Evolutionary conservation across 306 rosid species (phyloP).

Genomic region (Gynostemma pentaphyllum): DNA sequence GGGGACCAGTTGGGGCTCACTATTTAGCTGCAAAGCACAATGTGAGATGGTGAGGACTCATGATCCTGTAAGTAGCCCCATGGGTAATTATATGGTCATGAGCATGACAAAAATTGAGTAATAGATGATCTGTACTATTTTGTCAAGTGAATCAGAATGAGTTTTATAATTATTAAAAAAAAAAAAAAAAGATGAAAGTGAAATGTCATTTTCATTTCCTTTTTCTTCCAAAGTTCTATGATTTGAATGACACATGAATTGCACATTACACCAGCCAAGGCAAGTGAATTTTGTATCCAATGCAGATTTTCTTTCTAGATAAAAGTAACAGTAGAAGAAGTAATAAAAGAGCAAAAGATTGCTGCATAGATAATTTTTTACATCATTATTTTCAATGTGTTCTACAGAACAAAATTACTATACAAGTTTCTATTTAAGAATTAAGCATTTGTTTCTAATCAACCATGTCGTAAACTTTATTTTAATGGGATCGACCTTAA

Average conservation of each 20-base stretch:
- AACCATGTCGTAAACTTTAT: slow-evolving; percentile 66
- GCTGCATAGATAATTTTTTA: background rate
- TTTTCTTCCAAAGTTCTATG: no score
- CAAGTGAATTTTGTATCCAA: background rate
- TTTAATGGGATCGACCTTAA: slow-evolving; percentile 64
- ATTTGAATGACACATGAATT: no score
- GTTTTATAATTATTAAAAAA: background rate
- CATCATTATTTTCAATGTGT: background rate
- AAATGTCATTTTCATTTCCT: no score
- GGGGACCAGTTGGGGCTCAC: slow-evolving; percentile 95
- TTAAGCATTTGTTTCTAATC: background rate
- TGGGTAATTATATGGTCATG: background rate
- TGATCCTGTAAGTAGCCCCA: slow-evolving; percentile 13
- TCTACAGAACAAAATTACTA: background rate
- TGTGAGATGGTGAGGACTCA: slow-evolving; percentile 59
- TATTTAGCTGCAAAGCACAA: slow-evolving; percentile 84
- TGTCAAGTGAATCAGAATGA: background rate
- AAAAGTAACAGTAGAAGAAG: background rate
- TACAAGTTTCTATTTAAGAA: background rate
- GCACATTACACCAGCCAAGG: background rate
- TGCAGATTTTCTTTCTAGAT: background rate
- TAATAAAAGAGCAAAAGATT: background rate
- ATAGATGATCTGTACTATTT: background rate
- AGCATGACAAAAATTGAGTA: background rate
- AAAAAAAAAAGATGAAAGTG: background rate